phyloP scores from a whole-genome alignment of 2,329 filamentous ascomycete genomes.

The Hymenoscyphus scutula region DNA sequence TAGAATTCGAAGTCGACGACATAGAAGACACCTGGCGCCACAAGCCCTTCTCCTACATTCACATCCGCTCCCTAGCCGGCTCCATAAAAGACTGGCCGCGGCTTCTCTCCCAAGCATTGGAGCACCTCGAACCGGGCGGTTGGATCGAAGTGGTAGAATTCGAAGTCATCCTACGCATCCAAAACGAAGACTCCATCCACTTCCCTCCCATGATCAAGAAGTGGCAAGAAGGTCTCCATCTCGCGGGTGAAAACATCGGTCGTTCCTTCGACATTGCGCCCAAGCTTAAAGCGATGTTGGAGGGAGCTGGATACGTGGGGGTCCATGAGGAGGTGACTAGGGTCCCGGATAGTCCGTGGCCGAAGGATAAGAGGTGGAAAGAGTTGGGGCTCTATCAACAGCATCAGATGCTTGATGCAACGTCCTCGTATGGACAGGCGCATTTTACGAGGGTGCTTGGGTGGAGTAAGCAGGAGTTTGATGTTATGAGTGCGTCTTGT shows the following conservation, averaged over 20 bases:
- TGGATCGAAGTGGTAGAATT: conserved; percentile 30
- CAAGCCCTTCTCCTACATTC: conserved; percentile 37
- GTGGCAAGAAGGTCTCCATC: conserved; percentile 23
- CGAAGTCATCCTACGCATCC: conserved; percentile 23
- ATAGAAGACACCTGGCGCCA: conserved; percentile 34
- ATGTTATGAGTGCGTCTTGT: conserved; percentile 33
- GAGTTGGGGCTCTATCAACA: conserved; percentile 38
- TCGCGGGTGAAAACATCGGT: conserved; percentile 39
- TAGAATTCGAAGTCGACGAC: conserved; percentile 37
- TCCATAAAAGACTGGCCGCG: conserved; percentile 36
- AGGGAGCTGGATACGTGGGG: conserved; percentile 39
- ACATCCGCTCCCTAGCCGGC: conserved; percentile 39
- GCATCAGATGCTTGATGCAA: conserved; percentile 25
- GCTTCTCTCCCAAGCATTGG: conserved; percentile 24
- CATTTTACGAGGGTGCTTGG: conserved; percentile 34
- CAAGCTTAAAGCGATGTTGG: conserved; percentile 30
- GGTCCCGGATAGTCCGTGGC: conserved; percentile 37
- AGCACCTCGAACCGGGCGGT: conserved; percentile 28
- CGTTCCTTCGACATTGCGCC: conserved; percentile 23
- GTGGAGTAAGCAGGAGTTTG: conserved; percentile 32
- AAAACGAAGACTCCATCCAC: conserved; percentile 16
- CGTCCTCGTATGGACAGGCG: conserved; percentile 20
- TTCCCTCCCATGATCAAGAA: conserved; percentile 17
- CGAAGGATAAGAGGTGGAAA: conserved; percentile 38
- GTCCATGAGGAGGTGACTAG: conserved; percentile 16